phyloP scores from a whole-genome alignment of 1,284 basidiomycete genomes.

The Pseudozyma hubeiensis region DNA sequence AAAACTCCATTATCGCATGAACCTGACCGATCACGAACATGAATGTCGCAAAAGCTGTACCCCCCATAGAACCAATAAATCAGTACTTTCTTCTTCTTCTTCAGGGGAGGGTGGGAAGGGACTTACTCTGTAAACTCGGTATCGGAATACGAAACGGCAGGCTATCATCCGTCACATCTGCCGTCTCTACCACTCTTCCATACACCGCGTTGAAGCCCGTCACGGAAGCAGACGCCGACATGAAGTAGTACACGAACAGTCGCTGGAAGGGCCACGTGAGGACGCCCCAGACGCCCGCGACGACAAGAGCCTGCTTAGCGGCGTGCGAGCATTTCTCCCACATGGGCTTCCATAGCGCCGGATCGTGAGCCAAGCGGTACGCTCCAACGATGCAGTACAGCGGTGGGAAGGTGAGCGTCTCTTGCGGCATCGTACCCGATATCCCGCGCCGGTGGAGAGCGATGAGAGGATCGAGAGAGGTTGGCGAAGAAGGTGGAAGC shows the following conservation, averaged over 20 bases:
- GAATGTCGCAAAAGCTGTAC: conserved; percentile 57
- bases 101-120: neutral
- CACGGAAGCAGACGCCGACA: conserved; percentile 53
- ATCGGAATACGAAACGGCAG: conserved; percentile 47
- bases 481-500: no score
- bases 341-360: conserved; percentile 62
- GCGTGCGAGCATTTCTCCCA: conserved; percentile 58
- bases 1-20: conserved; percentile 63
- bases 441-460: neutral
- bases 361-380: conserved; percentile 63
- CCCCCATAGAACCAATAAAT: neutral
- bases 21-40: conserved; percentile 65
- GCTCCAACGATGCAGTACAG: conserved; percentile 64
- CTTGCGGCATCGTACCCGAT: conserved; percentile 60
- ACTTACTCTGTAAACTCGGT: conserved; percentile 48
- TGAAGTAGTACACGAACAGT: conserved; percentile 60
- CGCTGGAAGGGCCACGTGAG: conserved; percentile 62
- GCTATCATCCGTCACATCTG: conserved; percentile 41
- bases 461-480: no score
- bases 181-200: conserved; percentile 30
- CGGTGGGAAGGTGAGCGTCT: conserved; percentile 62
- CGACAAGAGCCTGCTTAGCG: conserved; percentile 50
- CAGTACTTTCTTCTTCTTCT: no score
- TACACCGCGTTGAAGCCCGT: conserved; percentile 49
- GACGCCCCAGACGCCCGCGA: conserved; percentile 49